Conservation (phyloP, 805 yeast species). For the Candida awuae region DNA sequence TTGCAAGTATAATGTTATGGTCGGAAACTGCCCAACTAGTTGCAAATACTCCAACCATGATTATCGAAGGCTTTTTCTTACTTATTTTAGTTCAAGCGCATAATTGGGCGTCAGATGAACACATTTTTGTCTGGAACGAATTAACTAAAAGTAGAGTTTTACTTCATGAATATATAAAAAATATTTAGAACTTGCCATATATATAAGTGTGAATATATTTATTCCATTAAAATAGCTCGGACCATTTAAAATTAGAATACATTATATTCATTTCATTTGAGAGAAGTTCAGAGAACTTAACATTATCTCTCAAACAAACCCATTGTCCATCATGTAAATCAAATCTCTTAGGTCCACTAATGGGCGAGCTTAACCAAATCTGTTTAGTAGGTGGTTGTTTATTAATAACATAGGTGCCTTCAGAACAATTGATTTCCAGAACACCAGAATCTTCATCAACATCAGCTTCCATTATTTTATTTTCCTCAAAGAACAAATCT, state of each 20-base stretch:
- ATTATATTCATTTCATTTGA: constrained; percentile 39
- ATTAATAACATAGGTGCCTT: constrained; percentile 86
- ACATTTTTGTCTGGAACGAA: constrained; percentile 9
- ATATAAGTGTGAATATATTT: neutral
- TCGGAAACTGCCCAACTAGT: constrained; percentile 32
- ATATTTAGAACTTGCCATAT: neutral
- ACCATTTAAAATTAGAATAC: constrained; percentile 21
- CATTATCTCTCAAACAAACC: constrained; percentile 68
- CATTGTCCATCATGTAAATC: constrained; percentile 71
- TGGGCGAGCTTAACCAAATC: constrained; percentile 90
- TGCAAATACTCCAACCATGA: constrained; percentile 35
- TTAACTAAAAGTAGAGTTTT: constrained; percentile 12
- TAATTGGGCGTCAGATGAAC: constrained; percentile 17
- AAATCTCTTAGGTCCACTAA: constrained; percentile 85
- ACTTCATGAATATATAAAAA: constrained; percentile 7
- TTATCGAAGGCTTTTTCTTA: constrained; percentile 34
- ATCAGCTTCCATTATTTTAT: constrained; percentile 43
- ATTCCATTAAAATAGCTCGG: constrained; percentile 3
- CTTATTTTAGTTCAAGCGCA: constrained; percentile 32
- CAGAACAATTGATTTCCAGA: constrained; percentile 60
- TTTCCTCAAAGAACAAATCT: constrained; percentile 56
- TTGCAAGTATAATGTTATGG: constrained; percentile 31
- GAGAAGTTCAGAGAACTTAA: constrained; percentile 39
- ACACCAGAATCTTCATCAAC: constrained; percentile 78
- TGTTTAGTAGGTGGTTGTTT: constrained; percentile 97